These are phyloP conservation scores for Nigrospora osmanthi DNA, from an alignment of 2,329 filamentous ascomycete genomes.

Conservation along the genomic window DNA sequence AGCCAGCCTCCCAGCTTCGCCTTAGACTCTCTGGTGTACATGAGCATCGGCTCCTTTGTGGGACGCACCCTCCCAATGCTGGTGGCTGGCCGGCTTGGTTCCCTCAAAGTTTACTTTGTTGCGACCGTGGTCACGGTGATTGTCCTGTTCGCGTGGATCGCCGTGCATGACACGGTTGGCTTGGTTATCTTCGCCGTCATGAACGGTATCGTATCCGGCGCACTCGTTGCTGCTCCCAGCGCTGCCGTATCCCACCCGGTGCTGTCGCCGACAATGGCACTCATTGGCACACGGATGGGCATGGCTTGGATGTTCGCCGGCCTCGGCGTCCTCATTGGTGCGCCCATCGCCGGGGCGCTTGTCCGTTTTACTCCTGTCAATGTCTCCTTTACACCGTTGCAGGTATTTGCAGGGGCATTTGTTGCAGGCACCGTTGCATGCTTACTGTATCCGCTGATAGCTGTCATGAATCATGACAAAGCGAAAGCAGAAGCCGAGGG, in stretches of 20 bases:
- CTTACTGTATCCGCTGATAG: too few relatives aligned
- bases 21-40: conserved; percentile 14
- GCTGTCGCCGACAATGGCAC: not conserved
- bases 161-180: not conserved
- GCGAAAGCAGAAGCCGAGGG: too few relatives aligned
- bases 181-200: not conserved
- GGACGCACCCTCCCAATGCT: conserved; percentile 27
- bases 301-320: not conserved
- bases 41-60: conserved; percentile 28
- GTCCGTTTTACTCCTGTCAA: not conserved
- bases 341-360: not conserved
- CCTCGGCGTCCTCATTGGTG: not conserved
- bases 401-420: too few relatives aligned
- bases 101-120: not conserved
- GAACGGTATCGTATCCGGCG: not conserved
- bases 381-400: too few relatives aligned
- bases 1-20: not conserved
- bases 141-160: not conserved
- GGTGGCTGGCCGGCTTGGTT: not conserved
- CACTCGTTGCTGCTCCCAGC: not conserved
- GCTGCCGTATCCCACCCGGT: not conserved
- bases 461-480: too few relatives aligned
- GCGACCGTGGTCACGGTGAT: not conserved
- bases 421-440: too few relatives aligned
- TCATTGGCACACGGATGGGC: not conserved